Percentiles rank a stretch among this genome's conserved stretches.
Conservation (phyloP, 2,329 filamentous ascomycete species). For the Hypoxylon sp. region DNA sequence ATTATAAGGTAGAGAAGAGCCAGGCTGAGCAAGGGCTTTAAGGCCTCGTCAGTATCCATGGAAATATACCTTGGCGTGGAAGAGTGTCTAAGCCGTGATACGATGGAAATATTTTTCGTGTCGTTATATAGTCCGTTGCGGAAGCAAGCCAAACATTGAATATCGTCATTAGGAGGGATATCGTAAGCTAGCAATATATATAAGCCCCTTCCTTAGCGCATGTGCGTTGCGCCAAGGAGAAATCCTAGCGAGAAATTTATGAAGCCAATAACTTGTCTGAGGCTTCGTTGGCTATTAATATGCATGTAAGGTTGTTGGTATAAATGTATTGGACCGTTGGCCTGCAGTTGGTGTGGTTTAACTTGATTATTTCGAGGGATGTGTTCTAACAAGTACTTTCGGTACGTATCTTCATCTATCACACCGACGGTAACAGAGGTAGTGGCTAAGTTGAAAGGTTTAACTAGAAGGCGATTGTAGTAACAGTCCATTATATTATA, state of each 20-base stretch:
- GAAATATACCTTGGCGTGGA: not conserved
- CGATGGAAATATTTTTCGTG: not conserved
- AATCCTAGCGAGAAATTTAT: not conserved
- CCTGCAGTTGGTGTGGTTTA: not conserved
- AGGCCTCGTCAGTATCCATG: not conserved
- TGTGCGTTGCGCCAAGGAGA: too few relatives aligned
- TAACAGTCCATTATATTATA: too few relatives aligned
- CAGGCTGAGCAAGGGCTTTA: not conserved
- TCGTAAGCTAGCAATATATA: too few relatives aligned
- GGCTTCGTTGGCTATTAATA: not conserved
- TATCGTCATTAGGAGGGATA: too few relatives aligned
- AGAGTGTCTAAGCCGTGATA: not conserved
- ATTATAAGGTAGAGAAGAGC: not conserved
- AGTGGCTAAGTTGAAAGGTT: too few relatives aligned
- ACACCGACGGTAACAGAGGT: too few relatives aligned
- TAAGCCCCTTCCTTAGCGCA: too few relatives aligned
- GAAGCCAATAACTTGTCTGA: not conserved
- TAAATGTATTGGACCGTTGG: not conserved
- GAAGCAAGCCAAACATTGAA: too few relatives aligned
- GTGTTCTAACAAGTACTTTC: too few relatives aligned
- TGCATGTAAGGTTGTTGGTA: not conserved
- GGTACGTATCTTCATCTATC: too few relatives aligned
- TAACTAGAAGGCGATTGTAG: too few relatives aligned
- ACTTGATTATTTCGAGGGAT: too few relatives aligned
- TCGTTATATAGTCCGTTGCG: not conserved